These are phyloP conservation scores for Massarina eburnea DNA, from an alignment of 2,329 filamentous ascomycete species.

Conservation along the genomic window DNA sequence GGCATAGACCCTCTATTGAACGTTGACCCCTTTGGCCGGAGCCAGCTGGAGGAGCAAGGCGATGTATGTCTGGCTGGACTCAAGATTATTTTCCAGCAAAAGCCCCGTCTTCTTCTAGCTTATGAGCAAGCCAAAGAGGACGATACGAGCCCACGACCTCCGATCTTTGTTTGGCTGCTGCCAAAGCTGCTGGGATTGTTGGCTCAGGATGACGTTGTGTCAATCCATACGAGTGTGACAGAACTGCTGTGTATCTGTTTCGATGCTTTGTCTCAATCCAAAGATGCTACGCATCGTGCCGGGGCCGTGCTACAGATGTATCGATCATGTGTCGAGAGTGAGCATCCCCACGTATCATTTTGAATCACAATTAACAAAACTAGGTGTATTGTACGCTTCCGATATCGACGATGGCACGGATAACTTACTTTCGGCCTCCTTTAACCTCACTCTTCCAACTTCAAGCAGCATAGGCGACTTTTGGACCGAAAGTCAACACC, in stretches of 20 bases:
- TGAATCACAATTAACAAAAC: slow-evolving; percentile 3
- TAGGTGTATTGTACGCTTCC: slow-evolving; percentile 51
- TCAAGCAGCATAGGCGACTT: slow-evolving; percentile 41
- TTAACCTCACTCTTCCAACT: slow-evolving; percentile 42
- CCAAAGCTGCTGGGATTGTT: slow-evolving; percentile 55
- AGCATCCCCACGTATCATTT: slow-evolving; percentile 6
- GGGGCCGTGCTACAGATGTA: slow-evolving; percentile 39
- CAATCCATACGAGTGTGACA: slow-evolving; percentile 42
- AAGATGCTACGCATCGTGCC: slow-evolving; percentile 40
- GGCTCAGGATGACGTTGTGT: slow-evolving; percentile 43
- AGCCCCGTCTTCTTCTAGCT: slow-evolving; percentile 65
- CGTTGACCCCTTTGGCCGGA: slow-evolving; percentile 56
- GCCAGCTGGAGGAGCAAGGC: slow-evolving; percentile 65
- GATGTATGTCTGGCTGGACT: slow-evolving; percentile 78
- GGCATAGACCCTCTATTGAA: slow-evolving; percentile 60
- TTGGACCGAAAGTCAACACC: slow-evolving; percentile 42
- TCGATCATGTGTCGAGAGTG: slow-evolving; percentile 46
- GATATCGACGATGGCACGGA: slow-evolving; percentile 30
- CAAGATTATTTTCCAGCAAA: slow-evolving; percentile 71
- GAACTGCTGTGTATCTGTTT: slow-evolving; percentile 43
- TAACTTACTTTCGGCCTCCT: slow-evolving; percentile 12
- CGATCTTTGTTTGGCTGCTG: slow-evolving; percentile 57
- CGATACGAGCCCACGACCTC: slow-evolving; percentile 40
- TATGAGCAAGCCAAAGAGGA: slow-evolving; percentile 29
- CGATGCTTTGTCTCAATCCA: slow-evolving; percentile 36